Evolutionary conservation across 78 protist species (phyloP).

Genomic region (Dictyostelium purpureum): DNA sequence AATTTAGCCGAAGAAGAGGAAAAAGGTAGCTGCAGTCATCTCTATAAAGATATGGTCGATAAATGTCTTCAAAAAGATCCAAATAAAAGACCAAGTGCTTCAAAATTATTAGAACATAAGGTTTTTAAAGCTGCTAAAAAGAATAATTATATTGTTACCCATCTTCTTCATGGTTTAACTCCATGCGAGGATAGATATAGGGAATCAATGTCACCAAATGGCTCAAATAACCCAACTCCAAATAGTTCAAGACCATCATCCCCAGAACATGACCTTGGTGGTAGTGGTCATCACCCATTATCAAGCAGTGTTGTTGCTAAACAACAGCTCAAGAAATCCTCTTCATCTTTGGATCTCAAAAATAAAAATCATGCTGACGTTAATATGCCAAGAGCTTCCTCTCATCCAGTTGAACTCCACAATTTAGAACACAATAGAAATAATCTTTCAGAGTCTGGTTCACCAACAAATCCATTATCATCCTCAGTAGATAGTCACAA

Average conservation of each 20-base stretch:
- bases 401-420: slow-evolving; percentile 50
- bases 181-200: slow-evolving; percentile 56
- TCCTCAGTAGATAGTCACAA: background rate
- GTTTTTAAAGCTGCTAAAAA: slow-evolving; percentile 47
- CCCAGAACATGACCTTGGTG: background rate
- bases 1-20: slow-evolving; percentile 33
- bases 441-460: background rate
- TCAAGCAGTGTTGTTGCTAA: background rate
- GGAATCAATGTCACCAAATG: background rate
- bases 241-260: background rate
- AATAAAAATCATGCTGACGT: background rate
- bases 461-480: background rate
- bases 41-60: slow-evolving; percentile 59
- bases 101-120: slow-evolving; percentile 53
- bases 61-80: slow-evolving; percentile 55
- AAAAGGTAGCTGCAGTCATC: background rate
- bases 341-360: background rate
- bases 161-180: background rate
- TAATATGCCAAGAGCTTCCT: slow-evolving; percentile 51
- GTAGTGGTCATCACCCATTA: background rate
- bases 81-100: slow-evolving; percentile 22
- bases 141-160: background rate
- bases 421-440: background rate
- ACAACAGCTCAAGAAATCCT: slow-evolving; percentile 2
- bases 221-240: background rate